Percentiles rank a stretch among this genome's conserved stretches.
These are phyloP conservation scores for Citrus mangshanensis DNA, from an alignment of 345 rosid genomes.

Conservation along the genomic window DNA sequence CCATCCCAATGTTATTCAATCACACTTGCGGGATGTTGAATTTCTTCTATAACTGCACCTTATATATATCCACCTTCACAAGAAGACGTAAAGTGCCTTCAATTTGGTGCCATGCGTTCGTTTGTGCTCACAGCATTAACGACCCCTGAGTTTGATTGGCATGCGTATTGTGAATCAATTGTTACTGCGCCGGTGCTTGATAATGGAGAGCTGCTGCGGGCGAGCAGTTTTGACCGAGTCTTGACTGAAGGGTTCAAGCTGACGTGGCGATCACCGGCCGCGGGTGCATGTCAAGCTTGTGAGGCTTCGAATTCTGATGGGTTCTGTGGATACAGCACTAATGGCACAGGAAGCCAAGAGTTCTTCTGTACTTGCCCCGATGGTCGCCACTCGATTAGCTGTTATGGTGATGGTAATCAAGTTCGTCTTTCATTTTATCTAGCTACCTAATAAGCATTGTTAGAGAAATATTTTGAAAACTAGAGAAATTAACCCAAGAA, in stretches of 20 bases:
- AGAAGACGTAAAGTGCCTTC: constrained; percentile 21
- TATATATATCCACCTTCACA: constrained; percentile 30
- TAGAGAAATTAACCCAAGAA: too few species aligned
- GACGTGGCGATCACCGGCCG: constrained; percentile 17
- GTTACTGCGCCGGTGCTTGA: constrained; percentile 10
- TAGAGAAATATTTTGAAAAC: too few species aligned
- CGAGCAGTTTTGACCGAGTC: constrained; percentile 3
- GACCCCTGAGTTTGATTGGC: constrained; percentile 35
- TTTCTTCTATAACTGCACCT: constrained; percentile 26
- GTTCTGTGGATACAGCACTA: constrained; percentile 15
- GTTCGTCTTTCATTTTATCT: neutral
- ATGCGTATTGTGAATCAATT: constrained; percentile 18
- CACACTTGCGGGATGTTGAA: neutral
- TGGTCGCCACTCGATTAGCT: constrained; percentile 14
- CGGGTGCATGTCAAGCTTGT: constrained; percentile 19
- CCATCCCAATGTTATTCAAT: neutral
- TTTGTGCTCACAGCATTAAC: constrained; percentile 17
- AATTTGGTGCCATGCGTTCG: constrained; percentile 13
- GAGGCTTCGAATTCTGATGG: constrained; percentile 24
- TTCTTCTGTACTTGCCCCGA: constrained; percentile 27
- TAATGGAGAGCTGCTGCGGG: neutral
- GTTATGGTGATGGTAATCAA: neutral
- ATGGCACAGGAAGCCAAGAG: neutral
- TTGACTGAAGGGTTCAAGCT: constrained; percentile 24
- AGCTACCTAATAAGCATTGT: too few species aligned